These are phyloP conservation scores for Dendrobium huoshanense DNA, from an alignment of 106 monocot genomes.

Conservation along the genomic window DNA sequence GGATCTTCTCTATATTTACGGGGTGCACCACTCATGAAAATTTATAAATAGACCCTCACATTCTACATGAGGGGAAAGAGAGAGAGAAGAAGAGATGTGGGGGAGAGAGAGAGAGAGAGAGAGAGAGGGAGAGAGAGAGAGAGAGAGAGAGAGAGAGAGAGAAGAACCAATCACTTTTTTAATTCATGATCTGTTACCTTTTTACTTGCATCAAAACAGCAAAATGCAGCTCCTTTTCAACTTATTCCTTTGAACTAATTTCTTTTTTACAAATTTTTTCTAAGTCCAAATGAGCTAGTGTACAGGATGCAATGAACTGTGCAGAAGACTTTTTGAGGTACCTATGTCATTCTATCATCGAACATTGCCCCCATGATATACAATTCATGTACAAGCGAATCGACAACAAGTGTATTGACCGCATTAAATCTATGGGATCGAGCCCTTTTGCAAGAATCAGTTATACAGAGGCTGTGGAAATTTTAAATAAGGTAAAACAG, in stretches of 20 bases:
- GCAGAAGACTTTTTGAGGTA: slow-evolving; percentile 75
- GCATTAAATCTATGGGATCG: slow-evolving; percentile 31
- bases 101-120: too few species aligned
- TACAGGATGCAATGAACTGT: slow-evolving; percentile 68
- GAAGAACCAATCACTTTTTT: too few species aligned
- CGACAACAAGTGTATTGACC: slow-evolving; percentile 34
- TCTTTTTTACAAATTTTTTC: not conserved
- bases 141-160: too few species aligned
- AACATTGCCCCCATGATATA: slow-evolving; percentile 49
- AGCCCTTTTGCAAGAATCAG: slow-evolving; percentile 42
- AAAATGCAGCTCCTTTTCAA: too few species aligned
- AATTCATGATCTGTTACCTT: too few species aligned
- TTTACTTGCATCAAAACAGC: too few species aligned
- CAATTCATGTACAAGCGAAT: slow-evolving; percentile 36
- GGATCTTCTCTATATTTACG: too few species aligned
- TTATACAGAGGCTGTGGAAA: slow-evolving; percentile 66
- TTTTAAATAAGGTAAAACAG: slow-evolving; percentile 46
- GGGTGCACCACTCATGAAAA: too few species aligned
- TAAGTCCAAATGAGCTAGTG: not conserved
- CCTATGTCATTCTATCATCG: slow-evolving; percentile 35
- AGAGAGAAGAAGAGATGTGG: too few species aligned
- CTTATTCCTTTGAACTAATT: not conserved
- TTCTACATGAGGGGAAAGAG: too few species aligned
- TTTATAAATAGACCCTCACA: too few species aligned
- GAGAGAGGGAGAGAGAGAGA: too few species aligned